Evolutionary conservation across 139 green algal genomes (phyloP).

Genomic region (Micromonas pusilla): DNA sequence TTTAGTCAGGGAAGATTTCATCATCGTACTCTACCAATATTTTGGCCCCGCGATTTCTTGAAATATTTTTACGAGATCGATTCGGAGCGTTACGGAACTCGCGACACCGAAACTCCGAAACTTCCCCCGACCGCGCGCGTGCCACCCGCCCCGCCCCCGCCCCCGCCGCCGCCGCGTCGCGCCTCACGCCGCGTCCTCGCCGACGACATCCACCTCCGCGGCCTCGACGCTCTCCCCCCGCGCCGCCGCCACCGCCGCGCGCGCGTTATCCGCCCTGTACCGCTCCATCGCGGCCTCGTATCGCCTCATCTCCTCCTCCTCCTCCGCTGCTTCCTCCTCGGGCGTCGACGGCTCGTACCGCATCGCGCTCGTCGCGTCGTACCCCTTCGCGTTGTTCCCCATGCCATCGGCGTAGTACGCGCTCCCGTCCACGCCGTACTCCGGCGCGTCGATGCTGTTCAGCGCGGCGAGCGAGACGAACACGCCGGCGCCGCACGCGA

Average conservation of each 20-base stretch:
- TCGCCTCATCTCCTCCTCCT: background rate
- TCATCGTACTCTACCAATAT: too few species aligned
- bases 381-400: background rate
- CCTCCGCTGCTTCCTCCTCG: background rate
- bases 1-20: too few species aligned
- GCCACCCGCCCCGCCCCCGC: too few species aligned
- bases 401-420: background rate
- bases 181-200: too few species aligned
- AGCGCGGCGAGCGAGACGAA: conserved; percentile 4
- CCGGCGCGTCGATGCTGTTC: conserved; percentile 5
- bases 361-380: background rate
- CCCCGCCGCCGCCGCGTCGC: too few species aligned
- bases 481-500: conserved; percentile 29
- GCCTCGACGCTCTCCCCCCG: background rate
- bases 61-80: too few species aligned
- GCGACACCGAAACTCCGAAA: too few species aligned
- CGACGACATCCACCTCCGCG: background rate
- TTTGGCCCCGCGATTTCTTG: too few species aligned
- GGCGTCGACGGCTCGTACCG: background rate
- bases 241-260: background rate
- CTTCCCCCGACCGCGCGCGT: too few species aligned
- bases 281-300: background rate
- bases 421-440: background rate
- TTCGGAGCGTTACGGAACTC: too few species aligned
- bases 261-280: background rate